These are phyloP conservation scores for Ceratocystis harringtonii DNA, from an alignment of 2,329 filamentous ascomycete species.

Conservation along the genomic window DNA sequence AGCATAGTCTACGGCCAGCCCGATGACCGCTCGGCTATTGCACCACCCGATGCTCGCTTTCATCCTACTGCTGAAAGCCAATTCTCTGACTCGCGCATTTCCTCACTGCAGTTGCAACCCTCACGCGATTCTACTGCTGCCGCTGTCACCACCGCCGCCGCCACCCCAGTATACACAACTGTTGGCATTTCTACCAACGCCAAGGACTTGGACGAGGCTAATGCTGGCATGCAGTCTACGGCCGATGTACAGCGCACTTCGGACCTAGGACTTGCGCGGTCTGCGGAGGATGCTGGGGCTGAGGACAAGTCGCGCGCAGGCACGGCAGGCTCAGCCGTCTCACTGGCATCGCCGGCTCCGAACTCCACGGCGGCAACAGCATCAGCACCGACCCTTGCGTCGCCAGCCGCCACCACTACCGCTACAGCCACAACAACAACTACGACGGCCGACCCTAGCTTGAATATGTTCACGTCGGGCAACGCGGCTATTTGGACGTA, in stretches of 20 bases:
- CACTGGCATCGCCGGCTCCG: neutral
- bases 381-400: slow-evolving; percentile 36
- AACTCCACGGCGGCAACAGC: slow-evolving; percentile 38
- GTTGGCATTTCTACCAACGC: slow-evolving; percentile 71
- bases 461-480: slow-evolving; percentile 47
- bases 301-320: slow-evolving; percentile 26
- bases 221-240: slow-evolving; percentile 23
- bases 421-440: slow-evolving; percentile 16
- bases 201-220: slow-evolving; percentile 57
- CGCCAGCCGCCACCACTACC: slow-evolving; percentile 23
- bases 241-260: slow-evolving; percentile 30
- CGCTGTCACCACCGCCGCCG: slow-evolving; percentile 27
- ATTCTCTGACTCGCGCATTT: slow-evolving; percentile 11
- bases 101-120: slow-evolving; percentile 13
- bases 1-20: slow-evolving; percentile 26
- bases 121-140: neutral
- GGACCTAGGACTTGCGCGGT: slow-evolving; percentile 26
- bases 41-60: slow-evolving; percentile 5
- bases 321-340: neutral
- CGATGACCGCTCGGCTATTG: slow-evolving; percentile 34
- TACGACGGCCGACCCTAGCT: slow-evolving; percentile 34
- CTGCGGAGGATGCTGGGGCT: slow-evolving; percentile 30
- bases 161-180: slow-evolving; percentile 52
- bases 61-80: slow-evolving; percentile 2
- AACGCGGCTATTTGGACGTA: slow-evolving; percentile 57